phyloP scores from a whole-genome alignment of 164 flowering plant genomes.

The Piper longum region DNA sequence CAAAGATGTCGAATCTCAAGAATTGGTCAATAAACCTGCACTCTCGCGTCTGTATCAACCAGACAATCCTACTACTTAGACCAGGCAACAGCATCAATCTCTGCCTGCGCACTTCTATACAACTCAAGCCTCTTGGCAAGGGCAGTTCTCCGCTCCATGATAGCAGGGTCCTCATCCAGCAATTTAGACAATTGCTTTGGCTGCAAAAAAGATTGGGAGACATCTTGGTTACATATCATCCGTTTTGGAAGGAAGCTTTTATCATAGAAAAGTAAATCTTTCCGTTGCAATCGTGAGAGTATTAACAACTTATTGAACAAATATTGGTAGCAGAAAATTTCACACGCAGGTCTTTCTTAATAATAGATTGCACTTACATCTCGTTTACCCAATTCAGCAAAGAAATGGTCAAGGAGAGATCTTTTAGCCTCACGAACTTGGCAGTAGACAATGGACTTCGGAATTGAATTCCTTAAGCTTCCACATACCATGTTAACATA shows the following conservation, averaged over 20 bases:
- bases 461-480: slow-evolving; percentile 68
- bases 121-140: slow-evolving; percentile 80
- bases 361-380: slow-evolving; percentile 33
- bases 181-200: slow-evolving; percentile 39
- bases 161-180: slow-evolving; percentile 87
- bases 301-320: not conserved
- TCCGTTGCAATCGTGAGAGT: not conserved
- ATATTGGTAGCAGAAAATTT: not conserved
- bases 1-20: not conserved
- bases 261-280: not conserved
- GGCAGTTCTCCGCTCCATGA: slow-evolving; percentile 67
- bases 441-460: slow-evolving; percentile 69
- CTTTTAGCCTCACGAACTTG: slow-evolving; percentile 88
- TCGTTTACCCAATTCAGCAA: slow-evolving; percentile 57
- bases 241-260: not conserved
- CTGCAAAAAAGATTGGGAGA: slow-evolving; percentile 27
- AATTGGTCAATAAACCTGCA: not conserved
- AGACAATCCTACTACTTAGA: slow-evolving; percentile 11
- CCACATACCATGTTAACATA: slow-evolving; percentile 80
- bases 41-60: not conserved
- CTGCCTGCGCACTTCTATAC: slow-evolving; percentile 77
- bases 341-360: not conserved
- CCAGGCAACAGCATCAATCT: slow-evolving; percentile 37
- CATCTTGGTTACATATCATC: not conserved
- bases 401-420: slow-evolving; percentile 76